phyloP scores from a whole-genome alignment of 1,139 yeast species.

The Suhomyces panamericanus region DNA sequence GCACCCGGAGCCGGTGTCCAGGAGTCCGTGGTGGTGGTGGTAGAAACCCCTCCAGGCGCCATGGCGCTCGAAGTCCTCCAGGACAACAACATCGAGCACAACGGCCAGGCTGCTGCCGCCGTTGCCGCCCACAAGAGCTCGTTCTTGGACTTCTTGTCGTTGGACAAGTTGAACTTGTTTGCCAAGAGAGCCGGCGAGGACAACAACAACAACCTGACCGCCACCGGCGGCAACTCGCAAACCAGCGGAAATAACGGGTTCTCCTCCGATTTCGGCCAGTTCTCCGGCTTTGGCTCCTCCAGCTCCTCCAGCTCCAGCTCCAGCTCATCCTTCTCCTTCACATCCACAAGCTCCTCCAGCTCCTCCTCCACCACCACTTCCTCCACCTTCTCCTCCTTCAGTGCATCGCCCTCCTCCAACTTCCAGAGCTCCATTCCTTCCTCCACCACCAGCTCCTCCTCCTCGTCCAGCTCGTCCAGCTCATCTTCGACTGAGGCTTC shows the following conservation, averaged over 20 bases:
- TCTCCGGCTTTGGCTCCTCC: neutral
- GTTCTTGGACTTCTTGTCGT: conserved; percentile 1
- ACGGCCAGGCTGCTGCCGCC: neutral
- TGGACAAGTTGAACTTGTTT: neutral
- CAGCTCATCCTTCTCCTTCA: conserved; percentile 10
- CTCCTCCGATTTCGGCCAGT: neutral
- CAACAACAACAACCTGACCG: neutral
- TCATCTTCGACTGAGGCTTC: neutral
- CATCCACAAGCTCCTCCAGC: conserved; percentile 1
- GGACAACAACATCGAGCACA: too few relatives aligned
- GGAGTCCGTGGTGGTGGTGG: neutral
- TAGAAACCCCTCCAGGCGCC: neutral
- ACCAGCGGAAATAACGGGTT: neutral
- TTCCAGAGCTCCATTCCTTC: neutral
- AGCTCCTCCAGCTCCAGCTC: conserved; percentile 4
- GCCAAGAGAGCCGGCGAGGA: conserved; percentile 3
- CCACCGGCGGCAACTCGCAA: neutral
- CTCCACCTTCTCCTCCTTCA: conserved; percentile 6
- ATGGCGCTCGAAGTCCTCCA: too few relatives aligned
- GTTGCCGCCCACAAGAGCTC: neutral
- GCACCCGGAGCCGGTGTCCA: neutral
- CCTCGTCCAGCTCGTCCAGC: conserved; percentile 5
- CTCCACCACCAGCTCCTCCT: neutral
- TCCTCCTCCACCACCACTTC: conserved; percentile 15
- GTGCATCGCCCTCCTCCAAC: conserved; percentile 1